Percentiles rank a stretch among this genome's conserved stretches.
Evolutionary conservation across 371 early-diverging fungal genomes (phyloP).

Genomic region (Lichtheimia corymbifera): DNA sequence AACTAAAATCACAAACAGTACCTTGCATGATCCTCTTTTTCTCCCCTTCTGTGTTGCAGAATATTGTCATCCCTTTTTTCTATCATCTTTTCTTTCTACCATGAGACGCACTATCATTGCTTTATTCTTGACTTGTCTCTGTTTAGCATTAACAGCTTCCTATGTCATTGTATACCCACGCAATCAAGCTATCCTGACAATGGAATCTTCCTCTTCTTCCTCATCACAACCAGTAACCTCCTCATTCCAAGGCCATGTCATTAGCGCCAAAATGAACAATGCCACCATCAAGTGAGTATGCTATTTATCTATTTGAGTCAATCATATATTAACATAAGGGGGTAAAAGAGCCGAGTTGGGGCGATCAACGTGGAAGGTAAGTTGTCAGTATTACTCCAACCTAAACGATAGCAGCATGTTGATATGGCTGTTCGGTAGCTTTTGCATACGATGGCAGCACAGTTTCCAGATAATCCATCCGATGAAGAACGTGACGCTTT

Average conservation of each 20-base stretch:
- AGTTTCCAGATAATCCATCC: constrained; percentile 90
- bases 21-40: too few species aligned
- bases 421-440: constrained; percentile 38
- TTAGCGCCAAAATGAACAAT: constrained; percentile 84
- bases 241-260: constrained; percentile 39
- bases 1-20: too few species aligned
- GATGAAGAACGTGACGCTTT: constrained; percentile 80
- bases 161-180: neutral
- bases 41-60: too few species aligned
- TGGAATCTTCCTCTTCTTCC: neutral
- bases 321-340: neutral
- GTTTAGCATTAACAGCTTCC: neutral
- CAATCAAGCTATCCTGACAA: neutral
- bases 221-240: neutral
- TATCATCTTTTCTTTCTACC: too few species aligned
- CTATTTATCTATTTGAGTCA: constrained; percentile 11
- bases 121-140: neutral
- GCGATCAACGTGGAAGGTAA: constrained; percentile 74
- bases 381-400: neutral
- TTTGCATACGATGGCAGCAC: constrained; percentile 96
- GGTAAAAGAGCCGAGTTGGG: constrained; percentile 80
- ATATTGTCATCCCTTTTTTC: too few species aligned
- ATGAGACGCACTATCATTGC: neutral
- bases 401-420: neutral
- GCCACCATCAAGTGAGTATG: constrained; percentile 70